Percentiles rank a stretch among this genome's conserved stretches.
Conservation (phyloP, 1,284 basidiomycete genomes). For the Cryptococcus sp. region DNA sequence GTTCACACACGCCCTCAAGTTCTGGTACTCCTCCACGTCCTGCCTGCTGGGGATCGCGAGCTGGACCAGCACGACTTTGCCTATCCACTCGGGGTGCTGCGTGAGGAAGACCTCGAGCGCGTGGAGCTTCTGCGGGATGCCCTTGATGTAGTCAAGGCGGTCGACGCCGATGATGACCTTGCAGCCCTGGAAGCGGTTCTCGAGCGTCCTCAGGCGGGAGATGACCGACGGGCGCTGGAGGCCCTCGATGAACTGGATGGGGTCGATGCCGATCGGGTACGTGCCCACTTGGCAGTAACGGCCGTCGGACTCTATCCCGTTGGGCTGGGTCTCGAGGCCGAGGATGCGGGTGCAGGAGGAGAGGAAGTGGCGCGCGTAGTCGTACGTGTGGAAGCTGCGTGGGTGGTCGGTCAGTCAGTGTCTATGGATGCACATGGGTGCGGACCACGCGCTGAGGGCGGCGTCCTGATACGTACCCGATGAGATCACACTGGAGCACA, state of each 20-base stretch:
- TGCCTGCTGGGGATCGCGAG: constrained; percentile 95
- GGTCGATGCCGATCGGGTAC: constrained; percentile 98
- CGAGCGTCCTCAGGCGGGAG: constrained; percentile 72
- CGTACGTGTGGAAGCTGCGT: constrained; percentile 88
- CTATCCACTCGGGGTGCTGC: constrained; percentile 98
- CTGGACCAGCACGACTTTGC: constrained; percentile 95
- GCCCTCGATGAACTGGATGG: constrained; percentile 83
- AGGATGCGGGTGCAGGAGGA: constrained; percentile 97
- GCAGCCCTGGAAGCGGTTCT: constrained; percentile 86
- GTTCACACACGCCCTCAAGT: constrained; percentile 91
- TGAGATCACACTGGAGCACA: constrained; percentile 90
- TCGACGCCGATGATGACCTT: constrained; percentile 99
- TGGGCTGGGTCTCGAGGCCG: constrained; percentile 94
- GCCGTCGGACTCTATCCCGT: constrained; percentile 93
- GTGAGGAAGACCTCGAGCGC: constrained; percentile 93
- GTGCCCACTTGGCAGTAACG: constrained; percentile 95
- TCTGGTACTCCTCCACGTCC: constrained; percentile 99
- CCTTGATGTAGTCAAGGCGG: constrained; percentile 98
- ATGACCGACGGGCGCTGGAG: constrained; percentile 73
- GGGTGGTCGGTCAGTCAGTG: not conserved
- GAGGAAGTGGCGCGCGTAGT: constrained; percentile 98
- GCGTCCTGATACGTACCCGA: constrained; percentile 55
- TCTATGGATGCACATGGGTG: too few relatives aligned
- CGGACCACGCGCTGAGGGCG: not conserved
- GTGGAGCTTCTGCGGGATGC: constrained; percentile 96